Base-by-base conservation (phyloP, 2,329 filamentous ascomycete genomes). In the Fusarium chuoi region DNA sequence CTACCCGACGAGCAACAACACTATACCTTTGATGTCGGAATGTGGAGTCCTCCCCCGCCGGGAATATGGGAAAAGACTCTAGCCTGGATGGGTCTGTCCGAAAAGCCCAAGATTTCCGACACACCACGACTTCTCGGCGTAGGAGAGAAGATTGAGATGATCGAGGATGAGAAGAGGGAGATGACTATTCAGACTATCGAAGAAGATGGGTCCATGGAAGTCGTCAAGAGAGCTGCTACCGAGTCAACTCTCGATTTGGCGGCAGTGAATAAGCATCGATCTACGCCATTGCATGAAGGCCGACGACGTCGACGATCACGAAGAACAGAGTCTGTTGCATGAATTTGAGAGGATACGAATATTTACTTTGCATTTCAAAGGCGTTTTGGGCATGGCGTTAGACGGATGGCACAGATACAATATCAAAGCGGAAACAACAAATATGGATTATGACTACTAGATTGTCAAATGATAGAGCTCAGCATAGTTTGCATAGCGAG, bases 1-100 rank as follows among this genome's bases (percentile, higher is more conserved):
- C 68, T 84, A 9, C 83, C 81, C 3, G 74, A 79, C n/a, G 79
- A 82, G 1, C 81, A 83, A 59, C 69, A 75, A 1, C 77, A 77
- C 24, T 81, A 80, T 36, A 75, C 79, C 18, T 74, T 77, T 35
- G 81, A 80, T 15, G 78, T 83, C 44, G 81, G 81, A 10, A 78
- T 80, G 45, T 83, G 79, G 76, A 65, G 74, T 22, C 81, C 81
- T 5, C 81, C 81, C 0, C 74, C 70, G 3, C 71, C 70, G 6
- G 72, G 75, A 2, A 79, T 79, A 65, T 77, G 73, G 59, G 73
- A 78, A 12, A 80, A 79, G 71, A 73, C 77, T 2, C 65, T 78
- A 44, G 71, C 70, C 3, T 78, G 75, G 44, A 65, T 81, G 39
- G 80, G 81, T 0, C 58, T 82, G 18, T 73, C 73, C 0, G 76